Conservation (phyloP, 305 asterid species). For the Fraxinus ornus region DNA sequence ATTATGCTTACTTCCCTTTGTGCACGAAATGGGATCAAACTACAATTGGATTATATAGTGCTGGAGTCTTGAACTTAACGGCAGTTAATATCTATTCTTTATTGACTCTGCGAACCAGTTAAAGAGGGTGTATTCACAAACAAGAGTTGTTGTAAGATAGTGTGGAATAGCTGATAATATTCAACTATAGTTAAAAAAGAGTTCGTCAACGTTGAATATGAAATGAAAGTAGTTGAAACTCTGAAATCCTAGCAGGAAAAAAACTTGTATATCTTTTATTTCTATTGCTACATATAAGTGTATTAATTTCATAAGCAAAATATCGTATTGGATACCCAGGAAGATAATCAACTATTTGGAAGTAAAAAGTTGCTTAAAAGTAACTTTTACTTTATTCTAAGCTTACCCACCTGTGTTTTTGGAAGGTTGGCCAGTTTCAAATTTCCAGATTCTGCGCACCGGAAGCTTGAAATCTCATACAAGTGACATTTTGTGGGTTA, state of each 20-base stretch:
- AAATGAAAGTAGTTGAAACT: neutral
- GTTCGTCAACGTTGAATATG: neutral
- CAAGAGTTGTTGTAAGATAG: no score
- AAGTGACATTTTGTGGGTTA: constrained; percentile 20
- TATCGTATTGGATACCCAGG: neutral
- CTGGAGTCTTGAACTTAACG: neutral
- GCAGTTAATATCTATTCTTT: neutral
- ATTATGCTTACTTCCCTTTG: neutral
- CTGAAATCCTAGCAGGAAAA: neutral
- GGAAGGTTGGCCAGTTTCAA: constrained; percentile 3
- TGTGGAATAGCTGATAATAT: neutral
- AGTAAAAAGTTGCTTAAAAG: neutral
- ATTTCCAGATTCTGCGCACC: neutral
- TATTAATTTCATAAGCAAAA: neutral
- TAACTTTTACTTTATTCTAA: neutral
- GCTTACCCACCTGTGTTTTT: constrained; percentile 2
- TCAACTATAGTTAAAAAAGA: neutral
- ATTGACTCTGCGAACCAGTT: neutral
- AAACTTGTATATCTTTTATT: neutral
- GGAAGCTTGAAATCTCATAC: neutral
- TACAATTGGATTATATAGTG: constrained; percentile 18
- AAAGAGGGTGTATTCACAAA: no score
- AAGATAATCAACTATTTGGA: neutral
- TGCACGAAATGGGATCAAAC: neutral
- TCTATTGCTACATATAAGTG: neutral